phyloP scores from a whole-genome alignment of 1,284 basidiomycete species.

The Porodaedalea pini region DNA sequence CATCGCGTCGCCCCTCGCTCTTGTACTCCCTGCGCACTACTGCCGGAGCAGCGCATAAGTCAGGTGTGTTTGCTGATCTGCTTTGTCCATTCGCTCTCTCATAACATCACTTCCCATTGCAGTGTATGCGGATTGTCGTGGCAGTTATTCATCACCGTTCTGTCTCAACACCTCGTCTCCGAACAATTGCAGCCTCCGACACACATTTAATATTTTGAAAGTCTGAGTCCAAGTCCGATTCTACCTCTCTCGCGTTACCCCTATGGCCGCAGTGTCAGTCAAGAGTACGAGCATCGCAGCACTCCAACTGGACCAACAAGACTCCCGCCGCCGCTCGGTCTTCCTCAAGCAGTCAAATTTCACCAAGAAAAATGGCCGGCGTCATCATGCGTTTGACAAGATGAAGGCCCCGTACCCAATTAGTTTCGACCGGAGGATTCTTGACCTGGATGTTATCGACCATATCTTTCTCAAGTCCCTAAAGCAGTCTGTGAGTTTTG shows the following conservation, averaged over 20 bases:
- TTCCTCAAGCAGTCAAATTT: constrained; percentile 52
- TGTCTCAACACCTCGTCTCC: no score
- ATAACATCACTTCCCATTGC: no score
- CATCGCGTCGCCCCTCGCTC: not conserved
- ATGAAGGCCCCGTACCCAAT: constrained; percentile 73
- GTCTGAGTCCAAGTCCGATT: no score
- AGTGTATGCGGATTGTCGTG: no score
- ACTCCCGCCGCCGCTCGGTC: constrained; percentile 20
- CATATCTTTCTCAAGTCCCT: constrained; percentile 48
- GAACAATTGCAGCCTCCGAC: no score
- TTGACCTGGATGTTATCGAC: constrained; percentile 66
- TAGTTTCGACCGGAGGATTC: constrained; percentile 58
- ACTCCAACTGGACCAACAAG: constrained; percentile 4
- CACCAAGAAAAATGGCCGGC: constrained; percentile 53
- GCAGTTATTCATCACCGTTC: no score
- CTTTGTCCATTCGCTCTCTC: no score
- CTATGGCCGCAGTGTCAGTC: not conserved
- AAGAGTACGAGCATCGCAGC: not conserved
- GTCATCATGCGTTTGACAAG: constrained; percentile 60
- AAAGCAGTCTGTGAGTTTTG: constrained; percentile 50
- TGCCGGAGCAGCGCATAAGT: no score
- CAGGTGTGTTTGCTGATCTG: no score
- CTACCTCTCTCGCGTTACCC: no score
- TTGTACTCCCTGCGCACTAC: not conserved
- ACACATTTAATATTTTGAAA: no score